Evolutionary conservation across 2,329 filamentous ascomycete species (phyloP), one percentile per base, ranked within the genome.

Genomic region (Sporothrix euskadiensis): DNA sequence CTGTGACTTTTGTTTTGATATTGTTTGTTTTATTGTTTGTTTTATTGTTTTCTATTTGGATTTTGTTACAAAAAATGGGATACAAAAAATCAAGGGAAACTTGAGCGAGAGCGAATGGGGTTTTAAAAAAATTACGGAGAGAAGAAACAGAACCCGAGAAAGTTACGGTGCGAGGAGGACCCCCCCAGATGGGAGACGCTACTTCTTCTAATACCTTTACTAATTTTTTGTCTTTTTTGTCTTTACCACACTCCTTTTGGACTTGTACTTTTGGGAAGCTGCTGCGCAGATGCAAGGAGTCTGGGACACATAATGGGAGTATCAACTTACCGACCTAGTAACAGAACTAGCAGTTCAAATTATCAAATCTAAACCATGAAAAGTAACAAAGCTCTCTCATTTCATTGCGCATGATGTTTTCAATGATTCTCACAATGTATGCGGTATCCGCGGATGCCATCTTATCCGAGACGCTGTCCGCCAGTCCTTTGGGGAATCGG

Each of bases 271-370:
- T 44, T 47, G 39, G 12, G 16, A 56, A 56, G 61, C 61, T 66
- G 61, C 39, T 66, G 39, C 7, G 61, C 61, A 66, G 61, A 30
- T 66, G 39, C 61, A n/a, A 66, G 61, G 61, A 47, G 61, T 66
- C 61, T 47, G 39, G 61, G 61, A 63, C 39, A 66, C 61, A 47
- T 30, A 47, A 22, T 66, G 39, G 61, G 39, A 66, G 3, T 30
- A 66, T 26, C 39, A 66, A 47, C 22, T 5, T 49, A 19, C 44
- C 12, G 14, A 47, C 10, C 39, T 19, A 30, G 61, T 66, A 30
- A 66, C 61, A 66, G 30, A 19, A 16, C 39, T 47, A 6, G 61
- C n/a, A 47, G 39, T 47, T 66, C 32, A 26, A 47, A 47, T 47
- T 47, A 47, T 47, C 8, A 19, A 19, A 56, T 56, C 47, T 16